Conservation (phyloP, 345 rosid species). For the Leavenworthia alabamica region DNA sequence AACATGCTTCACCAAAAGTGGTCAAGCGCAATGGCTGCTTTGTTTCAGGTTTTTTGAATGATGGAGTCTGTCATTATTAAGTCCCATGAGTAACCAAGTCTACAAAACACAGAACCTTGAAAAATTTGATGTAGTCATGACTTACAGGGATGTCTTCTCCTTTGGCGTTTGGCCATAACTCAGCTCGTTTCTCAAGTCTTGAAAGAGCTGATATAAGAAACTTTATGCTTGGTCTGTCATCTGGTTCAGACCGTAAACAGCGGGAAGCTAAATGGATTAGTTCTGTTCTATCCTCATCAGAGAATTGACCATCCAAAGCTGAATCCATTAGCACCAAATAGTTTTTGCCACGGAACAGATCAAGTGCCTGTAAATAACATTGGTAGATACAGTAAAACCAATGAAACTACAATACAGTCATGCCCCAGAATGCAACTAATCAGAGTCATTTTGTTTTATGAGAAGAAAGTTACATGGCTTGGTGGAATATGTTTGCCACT, state of each 20-base stretch:
- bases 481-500: conserved; percentile 99
- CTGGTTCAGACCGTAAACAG: conserved; percentile 84
- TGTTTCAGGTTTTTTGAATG: conserved; percentile 42
- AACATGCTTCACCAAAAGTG: conserved; percentile 83
- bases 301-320: conserved; percentile 87
- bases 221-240: conserved; percentile 91
- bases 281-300: conserved; percentile 94
- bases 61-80: conserved; percentile 50
- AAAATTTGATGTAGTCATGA: not conserved
- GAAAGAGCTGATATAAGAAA: conserved; percentile 68
- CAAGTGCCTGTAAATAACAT: conserved; percentile 77
- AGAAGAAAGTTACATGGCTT: conserved; percentile 63
- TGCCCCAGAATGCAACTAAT: not conserved
- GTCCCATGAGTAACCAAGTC: not conserved
- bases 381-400: not conserved
- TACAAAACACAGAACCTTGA: not conserved
- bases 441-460: conserved; percentile 6
- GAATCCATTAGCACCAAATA: conserved; percentile 94
- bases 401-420: not conserved
- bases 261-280: conserved; percentile 79
- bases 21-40: conserved; percentile 46
- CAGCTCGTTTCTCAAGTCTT: conserved; percentile 78
- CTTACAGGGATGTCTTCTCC: conserved; percentile 24
- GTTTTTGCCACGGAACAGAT: conserved; percentile 83
- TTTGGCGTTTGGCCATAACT: conserved; percentile 41